Evolutionary conservation across 805 yeast genomes (phyloP).

Genomic region (Wickerhamiella occidentalis): DNA sequence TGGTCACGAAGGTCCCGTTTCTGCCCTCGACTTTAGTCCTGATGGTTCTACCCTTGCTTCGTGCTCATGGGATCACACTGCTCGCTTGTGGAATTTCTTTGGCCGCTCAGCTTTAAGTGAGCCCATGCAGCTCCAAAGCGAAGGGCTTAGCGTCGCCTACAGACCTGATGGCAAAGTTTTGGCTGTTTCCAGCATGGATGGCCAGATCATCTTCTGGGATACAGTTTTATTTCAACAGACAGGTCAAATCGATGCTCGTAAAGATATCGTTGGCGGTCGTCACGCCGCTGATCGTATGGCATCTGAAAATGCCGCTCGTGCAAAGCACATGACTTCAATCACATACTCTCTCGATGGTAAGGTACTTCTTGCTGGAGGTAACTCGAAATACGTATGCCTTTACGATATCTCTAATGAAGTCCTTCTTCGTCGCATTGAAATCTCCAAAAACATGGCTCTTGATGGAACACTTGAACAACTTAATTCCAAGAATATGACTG

Average conservation of each 20-base stretch:
- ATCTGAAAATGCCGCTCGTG: slow-evolving; percentile 66
- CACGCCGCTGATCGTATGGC: slow-evolving; percentile 70
- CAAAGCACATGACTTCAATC: slow-evolving; percentile 71
- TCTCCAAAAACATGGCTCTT: slow-evolving; percentile 78
- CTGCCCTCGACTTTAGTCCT: slow-evolving; percentile 80
- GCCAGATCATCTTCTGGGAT: slow-evolving; percentile 75
- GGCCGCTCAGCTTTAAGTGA: slow-evolving; percentile 79
- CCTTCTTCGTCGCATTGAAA: slow-evolving; percentile 63
- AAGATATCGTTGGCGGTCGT: slow-evolving; percentile 73
- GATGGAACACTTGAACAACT: slow-evolving; percentile 75
- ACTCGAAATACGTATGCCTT: slow-evolving; percentile 78
- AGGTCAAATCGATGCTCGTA: slow-evolving; percentile 73
- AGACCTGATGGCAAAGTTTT: slow-evolving; percentile 89
- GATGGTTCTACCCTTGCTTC: slow-evolving; percentile 64
- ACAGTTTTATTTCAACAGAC: slow-evolving; percentile 68
- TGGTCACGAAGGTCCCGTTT: slow-evolving; percentile 94
- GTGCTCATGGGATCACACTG: slow-evolving; percentile 94
- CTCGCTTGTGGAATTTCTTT: slow-evolving; percentile 85
- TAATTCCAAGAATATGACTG: slow-evolving; percentile 75
- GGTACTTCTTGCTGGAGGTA: slow-evolving; percentile 84
- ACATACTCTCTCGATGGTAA: slow-evolving; percentile 83
- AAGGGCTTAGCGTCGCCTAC: slow-evolving; percentile 69
- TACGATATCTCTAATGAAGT: slow-evolving; percentile 88
- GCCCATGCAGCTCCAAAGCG: slow-evolving; percentile 75
- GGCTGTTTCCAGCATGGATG: slow-evolving; percentile 80